Base-by-base conservation (phyloP, 1,284 basidiomycete genomes). In the Sporisorium iseilematis-ciliati region DNA sequence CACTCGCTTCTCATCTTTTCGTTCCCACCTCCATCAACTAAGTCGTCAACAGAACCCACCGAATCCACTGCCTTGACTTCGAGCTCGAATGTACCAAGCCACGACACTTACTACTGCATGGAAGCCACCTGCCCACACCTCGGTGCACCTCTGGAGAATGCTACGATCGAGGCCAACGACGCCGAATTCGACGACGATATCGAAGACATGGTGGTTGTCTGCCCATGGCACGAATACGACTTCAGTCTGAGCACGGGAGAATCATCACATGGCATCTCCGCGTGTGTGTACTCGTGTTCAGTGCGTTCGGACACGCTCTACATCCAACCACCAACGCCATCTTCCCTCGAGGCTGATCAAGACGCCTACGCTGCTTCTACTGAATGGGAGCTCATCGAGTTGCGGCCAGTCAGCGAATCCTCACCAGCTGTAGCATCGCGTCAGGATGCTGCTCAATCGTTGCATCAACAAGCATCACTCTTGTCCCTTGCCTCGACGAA, bases 111-210 rank as follows among this genome's bases (percentile, higher is more conserved):
- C 55, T 94, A 93, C 82, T 91, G 90, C 48, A 94, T 95, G 92
- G 92, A 94, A 84, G 90, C 92, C 8, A 89, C 89, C 11, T 94
- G 93, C 82, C 93, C 93, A 0, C 93, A 94, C 86, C 88, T 93
- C 3, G 92, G 92, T 2, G 92, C 92, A 6, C 92, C 93, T 55
- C 88, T 94, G 81, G 92, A 91, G 33, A 91, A 93, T 85, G 92
- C 91, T 0, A 91, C 92, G 40, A 62, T 82, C 38, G 91, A 92
- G 79, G 63, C 59, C 35, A 69, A 61, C 29, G 91, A 92, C 20
- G 64, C 68, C 26, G 78, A 75, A 23, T 62, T 63, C 18, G 75
- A 71, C 16, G 90, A 88, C 63, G 91, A 84, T 20, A 75, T 84
- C 43, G 86, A 84, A 43, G 80, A 78, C 60, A 48, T 73, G 90